Evolutionary conservation across 805 yeast genomes (phyloP).

Genomic region (Candida ipomoeae): DNA sequence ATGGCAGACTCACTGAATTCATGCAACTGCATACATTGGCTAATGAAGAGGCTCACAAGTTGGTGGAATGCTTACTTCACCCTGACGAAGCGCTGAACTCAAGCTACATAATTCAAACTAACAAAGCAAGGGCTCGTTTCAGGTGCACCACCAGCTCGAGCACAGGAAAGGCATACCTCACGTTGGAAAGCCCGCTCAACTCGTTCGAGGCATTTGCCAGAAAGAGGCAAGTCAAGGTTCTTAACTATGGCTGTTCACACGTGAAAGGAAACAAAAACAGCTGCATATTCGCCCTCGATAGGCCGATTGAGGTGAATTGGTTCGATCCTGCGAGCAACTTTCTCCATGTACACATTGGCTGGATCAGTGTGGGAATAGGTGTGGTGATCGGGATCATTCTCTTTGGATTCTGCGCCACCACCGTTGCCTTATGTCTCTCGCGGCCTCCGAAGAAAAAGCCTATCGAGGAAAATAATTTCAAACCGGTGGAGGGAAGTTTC

Average conservation of each 20-base stretch:
- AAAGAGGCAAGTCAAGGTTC: slow-evolving; percentile 55
- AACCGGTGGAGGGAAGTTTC: slow-evolving; percentile 26
- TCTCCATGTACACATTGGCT: slow-evolving; percentile 60
- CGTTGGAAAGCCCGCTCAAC: slow-evolving; percentile 5
- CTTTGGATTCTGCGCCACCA: slow-evolving; percentile 23
- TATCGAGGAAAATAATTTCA: slow-evolving; percentile 6
- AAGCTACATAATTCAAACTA: slow-evolving; percentile 12
- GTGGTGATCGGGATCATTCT: slow-evolving; percentile 55
- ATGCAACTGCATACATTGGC: slow-evolving; percentile 69
- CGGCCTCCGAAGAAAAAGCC: slow-evolving; percentile 4
- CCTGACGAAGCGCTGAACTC: slow-evolving; percentile 5
- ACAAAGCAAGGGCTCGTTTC: slow-evolving; percentile 11
- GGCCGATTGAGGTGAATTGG: slow-evolving; percentile 67
- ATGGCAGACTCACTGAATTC: slow-evolving; percentile 47
- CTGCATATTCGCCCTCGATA: slow-evolving; percentile 64
- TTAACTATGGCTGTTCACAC: slow-evolving; percentile 58
- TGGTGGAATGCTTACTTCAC: slow-evolving; percentile 45
- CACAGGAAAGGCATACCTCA: slow-evolving; percentile 13
- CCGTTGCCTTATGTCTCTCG: slow-evolving; percentile 16
- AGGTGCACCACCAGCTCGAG: slow-evolving; percentile 10
- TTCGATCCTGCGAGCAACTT: slow-evolving; percentile 41
- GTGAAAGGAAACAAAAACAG: slow-evolving; percentile 23
- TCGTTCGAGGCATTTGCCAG: slow-evolving; percentile 14
- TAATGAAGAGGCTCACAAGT: slow-evolving; percentile 42
- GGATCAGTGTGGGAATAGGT: slow-evolving; percentile 65